Base-by-base conservation (phyloP, 2,329 filamentous ascomycete species). In the Sarocladium strictum region DNA sequence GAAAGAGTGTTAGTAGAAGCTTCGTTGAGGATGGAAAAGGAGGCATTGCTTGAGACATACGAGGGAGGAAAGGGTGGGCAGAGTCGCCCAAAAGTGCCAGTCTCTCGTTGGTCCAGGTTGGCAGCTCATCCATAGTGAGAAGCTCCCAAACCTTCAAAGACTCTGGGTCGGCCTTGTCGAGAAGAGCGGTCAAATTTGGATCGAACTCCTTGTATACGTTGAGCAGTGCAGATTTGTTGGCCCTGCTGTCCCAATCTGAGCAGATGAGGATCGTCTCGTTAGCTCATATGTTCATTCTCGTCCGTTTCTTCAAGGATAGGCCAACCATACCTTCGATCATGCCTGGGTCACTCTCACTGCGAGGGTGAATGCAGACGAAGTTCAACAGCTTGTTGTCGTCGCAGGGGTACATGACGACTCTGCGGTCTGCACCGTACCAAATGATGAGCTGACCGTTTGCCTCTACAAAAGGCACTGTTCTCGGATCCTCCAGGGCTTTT, bases 11-110 rank as follows among this genome's bases (percentile, higher is more conserved):
- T 19, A 43, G 40, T 24, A 23, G 5, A 17, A 15, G 40, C 3
- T 21, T 43, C 40, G 21, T 43, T n/a, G n/a, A n/a, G n/a, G 9
- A 24, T 12, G 7, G 29, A 32, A 7, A 15, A 19, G n/a, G 35
- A 19, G 12, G 5, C 5, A 15, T 38, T 43, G 7, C 7, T 23
- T 9, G 21, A 24, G 17, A 43, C 40, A 3, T 17, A 43, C 40
- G 40, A 43, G 83, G 83, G 76, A 86, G 80, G 80, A 84, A 84
- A 15, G 84, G 83, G 63, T 86, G 83, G 3, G 74, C 83, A 15
- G 84, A 83, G 65, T 87, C 84, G 6, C 84, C 84, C 15, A 87
- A 62, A 1, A 86, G 65, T 58, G 77, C 79, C 2, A 75, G 75
- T 17, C 66, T 70, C 3, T 67, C 69, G 55, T 75, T 76, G 37